Conservation (phyloP, 106 monocot species). For the Platanthera zijinensis region DNA sequence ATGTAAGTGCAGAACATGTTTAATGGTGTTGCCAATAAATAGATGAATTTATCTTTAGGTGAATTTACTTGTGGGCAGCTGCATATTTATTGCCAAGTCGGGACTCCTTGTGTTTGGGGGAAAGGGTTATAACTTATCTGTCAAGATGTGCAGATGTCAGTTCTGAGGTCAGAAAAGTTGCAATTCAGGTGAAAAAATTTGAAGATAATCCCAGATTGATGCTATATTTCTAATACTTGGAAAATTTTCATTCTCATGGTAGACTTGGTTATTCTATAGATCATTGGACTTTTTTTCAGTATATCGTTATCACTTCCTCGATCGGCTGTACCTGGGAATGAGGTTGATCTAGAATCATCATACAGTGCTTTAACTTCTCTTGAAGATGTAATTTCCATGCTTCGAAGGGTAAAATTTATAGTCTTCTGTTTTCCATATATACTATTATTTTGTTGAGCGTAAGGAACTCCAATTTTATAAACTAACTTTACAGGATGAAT, state of each 20-base stretch:
- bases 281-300: slow-evolving; percentile 76
- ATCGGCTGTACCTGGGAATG: slow-evolving; percentile 29
- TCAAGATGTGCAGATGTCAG: slow-evolving; percentile 88
- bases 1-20: slow-evolving; percentile 35
- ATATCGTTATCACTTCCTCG: slow-evolving; percentile 89
- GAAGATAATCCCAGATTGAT: not conserved
- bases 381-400: slow-evolving; percentile 87
- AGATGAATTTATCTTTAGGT: not conserved
- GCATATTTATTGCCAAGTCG: slow-evolving; percentile 88
- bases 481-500: slow-evolving; percentile 68
- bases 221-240: not conserved
- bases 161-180: slow-evolving; percentile 78
- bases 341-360: slow-evolving; percentile 77
- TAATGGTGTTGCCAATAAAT: not conserved
- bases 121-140: slow-evolving; percentile 80
- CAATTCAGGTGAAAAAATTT: slow-evolving; percentile 54
- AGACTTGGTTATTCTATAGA: slow-evolving; percentile 35
- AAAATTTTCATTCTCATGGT: not conserved
- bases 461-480: not conserved
- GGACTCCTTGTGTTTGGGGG: slow-evolving; percentile 84
- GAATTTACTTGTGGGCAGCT: slow-evolving; percentile 41
- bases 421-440: slow-evolving; percentile 2
- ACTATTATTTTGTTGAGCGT: not conserved
- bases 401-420: slow-evolving; percentile 64
- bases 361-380: slow-evolving; percentile 83